These are phyloP conservation scores for Solanum acaule DNA, from an alignment of 257 asterid species.

Conservation along the genomic window DNA sequence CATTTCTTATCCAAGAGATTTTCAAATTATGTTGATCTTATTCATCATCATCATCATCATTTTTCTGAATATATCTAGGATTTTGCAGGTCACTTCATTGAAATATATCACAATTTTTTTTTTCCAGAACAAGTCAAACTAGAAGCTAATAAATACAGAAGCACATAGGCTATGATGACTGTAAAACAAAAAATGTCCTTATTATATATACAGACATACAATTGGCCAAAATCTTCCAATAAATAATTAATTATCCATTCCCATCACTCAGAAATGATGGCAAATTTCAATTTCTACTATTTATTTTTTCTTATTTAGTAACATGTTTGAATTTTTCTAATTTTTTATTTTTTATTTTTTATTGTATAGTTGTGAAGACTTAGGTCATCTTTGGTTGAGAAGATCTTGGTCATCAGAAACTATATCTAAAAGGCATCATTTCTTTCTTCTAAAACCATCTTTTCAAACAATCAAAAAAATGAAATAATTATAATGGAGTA, in stretches of 20 bases:
- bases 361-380: neutral
- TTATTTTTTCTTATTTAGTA: neutral
- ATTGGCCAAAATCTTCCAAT: neutral
- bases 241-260: neutral
- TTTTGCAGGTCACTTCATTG: neutral
- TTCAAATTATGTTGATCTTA: neutral
- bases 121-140: slow-evolving; percentile 2
- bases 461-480: neutral
- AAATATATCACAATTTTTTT: neutral
- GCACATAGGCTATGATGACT: slow-evolving; percentile 8
- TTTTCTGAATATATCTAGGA: neutral
- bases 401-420: slow-evolving; percentile 1
- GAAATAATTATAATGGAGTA: neutral
- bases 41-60: neutral
- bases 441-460: neutral
- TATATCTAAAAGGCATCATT: neutral
- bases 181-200: neutral
- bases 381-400: neutral
- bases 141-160: too few species aligned
- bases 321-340: neutral
- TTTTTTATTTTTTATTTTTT: too few species aligned
- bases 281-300: neutral
- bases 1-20: neutral
- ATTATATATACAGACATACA: neutral
- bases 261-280: neutral